phyloP scores from a whole-genome alignment of 306 rosid genomes.

The Herpetospermum pedunculosum region DNA sequence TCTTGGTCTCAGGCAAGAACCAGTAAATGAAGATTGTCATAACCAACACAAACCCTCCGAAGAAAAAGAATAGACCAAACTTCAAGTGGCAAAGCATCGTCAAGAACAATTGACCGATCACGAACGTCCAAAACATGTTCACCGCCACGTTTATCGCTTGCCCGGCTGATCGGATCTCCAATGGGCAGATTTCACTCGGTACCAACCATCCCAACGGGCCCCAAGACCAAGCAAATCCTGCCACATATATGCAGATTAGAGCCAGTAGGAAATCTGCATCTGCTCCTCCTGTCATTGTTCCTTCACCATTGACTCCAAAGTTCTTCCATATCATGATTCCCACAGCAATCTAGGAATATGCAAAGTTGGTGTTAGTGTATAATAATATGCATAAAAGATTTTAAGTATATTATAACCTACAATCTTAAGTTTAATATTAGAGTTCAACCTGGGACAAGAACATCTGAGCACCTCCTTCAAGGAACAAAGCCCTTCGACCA shows the following conservation, averaged over 20 bases:
- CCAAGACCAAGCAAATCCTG: constrained; percentile 73
- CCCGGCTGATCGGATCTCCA: constrained; percentile 48
- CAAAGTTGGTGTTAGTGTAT: neutral
- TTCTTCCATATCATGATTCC: constrained; percentile 20
- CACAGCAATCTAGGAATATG: constrained; percentile 6
- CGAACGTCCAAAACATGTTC: constrained; percentile 44
- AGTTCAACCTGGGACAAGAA: constrained; percentile 13
- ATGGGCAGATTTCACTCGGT: constrained; percentile 45
- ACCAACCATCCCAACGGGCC: constrained; percentile 59
- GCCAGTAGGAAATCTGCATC: constrained; percentile 21
- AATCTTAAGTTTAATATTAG: no score
- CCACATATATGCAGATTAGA: constrained; percentile 46
- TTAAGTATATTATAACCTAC: no score
- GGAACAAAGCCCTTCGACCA: constrained; percentile 26
- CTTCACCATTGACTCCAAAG: constrained; percentile 34
- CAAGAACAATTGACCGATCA: constrained; percentile 33
- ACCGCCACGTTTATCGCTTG: constrained; percentile 39
- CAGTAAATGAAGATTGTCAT: constrained; percentile 31
- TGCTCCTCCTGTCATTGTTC: constrained; percentile 11
- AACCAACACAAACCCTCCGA: constrained; percentile 23
- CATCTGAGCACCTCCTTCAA: constrained; percentile 38
- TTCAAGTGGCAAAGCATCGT: constrained; percentile 46
- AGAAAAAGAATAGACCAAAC: constrained; percentile 46
- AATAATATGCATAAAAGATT: no score
- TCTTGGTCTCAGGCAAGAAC: constrained; percentile 48